Base-by-base conservation (phyloP, 768 basidiomycete species). In the Lactifluus piperatus region DNA sequence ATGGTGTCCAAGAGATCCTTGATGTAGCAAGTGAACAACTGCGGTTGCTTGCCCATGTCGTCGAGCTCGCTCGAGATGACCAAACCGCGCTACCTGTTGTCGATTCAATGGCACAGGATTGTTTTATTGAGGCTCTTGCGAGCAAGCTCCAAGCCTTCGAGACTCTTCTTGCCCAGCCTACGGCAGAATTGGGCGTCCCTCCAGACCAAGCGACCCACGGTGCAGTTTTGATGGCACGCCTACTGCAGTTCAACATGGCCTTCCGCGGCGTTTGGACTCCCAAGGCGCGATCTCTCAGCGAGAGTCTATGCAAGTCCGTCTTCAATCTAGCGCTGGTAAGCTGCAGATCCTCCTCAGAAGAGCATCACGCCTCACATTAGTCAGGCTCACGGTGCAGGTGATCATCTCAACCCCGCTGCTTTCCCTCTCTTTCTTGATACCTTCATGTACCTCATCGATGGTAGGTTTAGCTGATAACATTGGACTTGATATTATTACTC, bases 401-500 rank as follows among this genome's bases (percentile, higher is more conserved):
- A 74, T 43, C 72, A 76, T 52, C 70, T 81, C 9, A 81, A 86
- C 65, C 69, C 79, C 2, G 75, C 83, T 44, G 73, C 79, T 46
- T 90, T 83, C 71, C 78, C 85, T 0, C 68, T 90, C 44, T 71
- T 91, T 32, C 69, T 89, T 24, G 89, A 92, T 72, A 91, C 89
- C 3, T 71, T 88, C 1, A 81, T 82, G 64, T 87, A 84, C 66
- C 71, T 88, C 8, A 75, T 86, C 30, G 90, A 91, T 66, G 89
- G 89, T 88, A 65, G 57, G 78, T 62, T 53, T 37, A 26, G 16
- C 10, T 67, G 27, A 32, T 29, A 32, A 20, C 41, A 8, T 50
- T 43, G 10, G 4, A 16, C 24, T 10, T 14, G 34, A 37, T 20
- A 2, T 30, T 41, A 22, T 41, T 6, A 37, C 32, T 51, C 22